Conservation (phyloP, 495 filamentous ascomycete genomes). For the Podospora anserina region DNA sequence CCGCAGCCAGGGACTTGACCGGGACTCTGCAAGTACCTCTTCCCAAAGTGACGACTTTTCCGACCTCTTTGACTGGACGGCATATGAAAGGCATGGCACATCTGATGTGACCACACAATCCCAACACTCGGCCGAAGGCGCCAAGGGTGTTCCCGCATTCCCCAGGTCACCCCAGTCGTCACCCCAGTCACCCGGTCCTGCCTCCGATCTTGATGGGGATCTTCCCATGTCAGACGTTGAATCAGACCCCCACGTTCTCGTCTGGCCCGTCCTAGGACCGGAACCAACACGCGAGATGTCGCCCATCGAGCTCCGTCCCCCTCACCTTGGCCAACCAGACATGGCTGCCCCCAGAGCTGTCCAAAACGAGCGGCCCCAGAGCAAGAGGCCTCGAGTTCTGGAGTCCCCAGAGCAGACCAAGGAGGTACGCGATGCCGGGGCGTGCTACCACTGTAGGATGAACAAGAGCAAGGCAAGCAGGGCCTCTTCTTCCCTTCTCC, state of each 20-base stretch:
- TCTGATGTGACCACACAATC: slow-evolving; percentile 24
- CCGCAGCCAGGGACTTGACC: slow-evolving; percentile 8
- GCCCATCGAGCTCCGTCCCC: slow-evolving; percentile 1
- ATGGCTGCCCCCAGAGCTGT: slow-evolving; percentile 1
- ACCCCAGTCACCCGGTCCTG: slow-evolving; percentile 13
- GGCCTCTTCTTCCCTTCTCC: background rate
- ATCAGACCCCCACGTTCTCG: slow-evolving; percentile 11
- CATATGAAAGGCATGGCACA: slow-evolving; percentile 9
- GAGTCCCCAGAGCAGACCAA: slow-evolving; percentile 21
- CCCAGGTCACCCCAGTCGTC: background rate
- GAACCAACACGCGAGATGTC: slow-evolving; percentile 8
- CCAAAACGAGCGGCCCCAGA: background rate
- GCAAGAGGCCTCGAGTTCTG: slow-evolving; percentile 20
- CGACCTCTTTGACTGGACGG: slow-evolving; percentile 23
- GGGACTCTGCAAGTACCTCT: slow-evolving; percentile 16
- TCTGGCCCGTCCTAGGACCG: slow-evolving; percentile 19
- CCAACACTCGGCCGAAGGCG: slow-evolving; percentile 16
- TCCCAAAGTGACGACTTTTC: slow-evolving; percentile 8
- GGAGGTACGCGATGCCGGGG: slow-evolving; percentile 19
- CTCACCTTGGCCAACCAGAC: background rate
- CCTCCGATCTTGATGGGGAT: slow-evolving; percentile 19
- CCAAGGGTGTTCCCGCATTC: slow-evolving; percentile 7
- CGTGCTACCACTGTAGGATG: slow-evolving; percentile 25
- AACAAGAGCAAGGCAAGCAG: slow-evolving; percentile 14
- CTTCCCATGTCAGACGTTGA: slow-evolving; percentile 22